Evolutionary conservation across 2,329 filamentous ascomycete genomes (phyloP).

Genomic region (Phaeoacremonium minimum): DNA sequence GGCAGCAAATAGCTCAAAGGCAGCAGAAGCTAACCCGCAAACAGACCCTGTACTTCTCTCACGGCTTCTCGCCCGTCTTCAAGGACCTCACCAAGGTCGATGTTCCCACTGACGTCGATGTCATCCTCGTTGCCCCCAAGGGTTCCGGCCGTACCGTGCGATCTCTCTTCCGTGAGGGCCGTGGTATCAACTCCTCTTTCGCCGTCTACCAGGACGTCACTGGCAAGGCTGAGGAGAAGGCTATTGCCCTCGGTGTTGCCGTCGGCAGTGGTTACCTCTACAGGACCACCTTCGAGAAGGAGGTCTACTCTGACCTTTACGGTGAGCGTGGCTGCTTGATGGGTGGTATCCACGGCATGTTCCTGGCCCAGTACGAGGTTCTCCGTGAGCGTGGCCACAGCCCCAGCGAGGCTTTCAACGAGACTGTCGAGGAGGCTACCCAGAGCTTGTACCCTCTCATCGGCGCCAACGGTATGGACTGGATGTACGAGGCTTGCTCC

Average conservation of each 20-base stretch:
- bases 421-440: constrained; percentile 99
- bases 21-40: constrained; percentile 10
- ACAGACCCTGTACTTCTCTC: constrained; percentile 99
- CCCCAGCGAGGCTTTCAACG: constrained; percentile 99
- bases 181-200: constrained; percentile 99
- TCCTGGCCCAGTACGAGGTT: constrained; percentile 99
- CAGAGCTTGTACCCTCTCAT: constrained; percentile 98
- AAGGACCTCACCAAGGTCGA: constrained; percentile 99
- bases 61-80: constrained; percentile 99
- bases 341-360: constrained; percentile 99
- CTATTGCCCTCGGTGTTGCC: constrained; percentile 91
- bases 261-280: constrained; percentile 98
- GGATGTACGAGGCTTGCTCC: constrained; percentile 99
- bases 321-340: constrained; percentile 99
- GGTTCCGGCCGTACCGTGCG: constrained; percentile 98
- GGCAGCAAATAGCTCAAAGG: neutral
- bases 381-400: constrained; percentile 97
- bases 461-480: constrained; percentile 97
- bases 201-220: constrained; percentile 98
- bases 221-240: constrained; percentile 97
- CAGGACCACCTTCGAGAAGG: constrained; percentile 99
- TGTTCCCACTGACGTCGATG: constrained; percentile 90
- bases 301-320: constrained; percentile 99
- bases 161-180: constrained; percentile 97
- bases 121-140: constrained; percentile 99